These are phyloP conservation scores for Fraxinus dipetala DNA, from an alignment of 305 asterid species.

Conservation along the genomic window DNA sequence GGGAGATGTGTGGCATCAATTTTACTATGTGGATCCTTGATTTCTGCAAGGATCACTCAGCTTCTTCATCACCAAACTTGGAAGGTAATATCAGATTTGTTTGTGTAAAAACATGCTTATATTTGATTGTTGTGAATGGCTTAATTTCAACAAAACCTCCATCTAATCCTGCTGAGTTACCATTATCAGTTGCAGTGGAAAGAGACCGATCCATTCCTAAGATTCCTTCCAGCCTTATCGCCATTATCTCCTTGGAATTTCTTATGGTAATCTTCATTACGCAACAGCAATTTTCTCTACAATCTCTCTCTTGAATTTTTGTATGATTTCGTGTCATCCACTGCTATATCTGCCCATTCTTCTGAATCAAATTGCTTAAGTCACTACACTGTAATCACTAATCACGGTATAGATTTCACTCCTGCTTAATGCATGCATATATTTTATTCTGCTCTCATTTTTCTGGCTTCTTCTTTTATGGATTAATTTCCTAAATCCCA, in stretches of 20 bases:
- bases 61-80: not conserved
- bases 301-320: not conserved
- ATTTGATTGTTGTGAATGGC: not conserved
- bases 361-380: not conserved
- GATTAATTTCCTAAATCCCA: not conserved
- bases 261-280: not conserved
- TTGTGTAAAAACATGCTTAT: not conserved
- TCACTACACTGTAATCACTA: not conserved
- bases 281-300: not conserved
- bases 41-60: not conserved
- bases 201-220: not conserved
- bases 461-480: not conserved
- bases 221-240: not conserved
- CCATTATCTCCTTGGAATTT: not conserved
- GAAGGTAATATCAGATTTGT: not conserved
- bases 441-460: not conserved
- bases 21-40: not conserved
- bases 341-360: not conserved
- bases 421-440: not conserved
- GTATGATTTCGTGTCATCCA: not conserved
- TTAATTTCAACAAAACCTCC: not conserved
- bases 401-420: not conserved
- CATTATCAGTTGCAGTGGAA: not conserved
- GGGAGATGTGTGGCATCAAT: not conserved
- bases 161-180: not conserved